A percentile compares a stretch with the other conserved stretches of the same genome.
These are phyloP conservation scores for Ganoderma lucidum DNA, from an alignment of 1,284 basidiomycete genomes.

Conservation along the genomic window DNA sequence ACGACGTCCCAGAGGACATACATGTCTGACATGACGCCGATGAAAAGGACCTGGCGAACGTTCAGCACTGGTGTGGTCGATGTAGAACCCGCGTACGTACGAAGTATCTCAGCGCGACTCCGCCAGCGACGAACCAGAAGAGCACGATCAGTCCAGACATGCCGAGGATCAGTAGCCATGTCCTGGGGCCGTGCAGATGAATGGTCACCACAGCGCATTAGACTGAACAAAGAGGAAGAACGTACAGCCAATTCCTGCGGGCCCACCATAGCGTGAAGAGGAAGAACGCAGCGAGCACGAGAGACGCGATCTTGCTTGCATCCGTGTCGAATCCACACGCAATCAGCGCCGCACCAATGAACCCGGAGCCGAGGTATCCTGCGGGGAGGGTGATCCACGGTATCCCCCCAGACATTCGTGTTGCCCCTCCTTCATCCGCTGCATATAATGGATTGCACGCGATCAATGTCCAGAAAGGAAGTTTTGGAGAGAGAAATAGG, in stretches of 20 bases:
- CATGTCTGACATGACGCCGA: constrained; percentile 95
- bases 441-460: too few relatives aligned
- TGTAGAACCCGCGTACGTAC: constrained; percentile 47
- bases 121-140: constrained; percentile 86
- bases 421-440: constrained; percentile 95
- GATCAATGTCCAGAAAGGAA: constrained; percentile 11
- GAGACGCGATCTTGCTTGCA: constrained; percentile 89
- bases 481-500: background rate
- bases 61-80: constrained; percentile 18
- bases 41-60: constrained; percentile 78
- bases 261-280: constrained; percentile 95
- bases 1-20: constrained; percentile 91
- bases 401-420: constrained; percentile 93
- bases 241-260: constrained; percentile 79
- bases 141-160: constrained; percentile 79
- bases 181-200: constrained; percentile 48
- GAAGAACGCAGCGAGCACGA: constrained; percentile 88
- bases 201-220: background rate
- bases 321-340: constrained; percentile 95
- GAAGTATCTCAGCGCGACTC: constrained; percentile 76
- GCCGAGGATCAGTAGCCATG: constrained; percentile 78
- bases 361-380: constrained; percentile 91
- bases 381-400: constrained; percentile 87
- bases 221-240: constrained; percentile 22
- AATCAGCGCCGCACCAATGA: constrained; percentile 91